phyloP scores from a whole-genome alignment of 441 rosid genomes.

The Dalechampia spathulata region DNA sequence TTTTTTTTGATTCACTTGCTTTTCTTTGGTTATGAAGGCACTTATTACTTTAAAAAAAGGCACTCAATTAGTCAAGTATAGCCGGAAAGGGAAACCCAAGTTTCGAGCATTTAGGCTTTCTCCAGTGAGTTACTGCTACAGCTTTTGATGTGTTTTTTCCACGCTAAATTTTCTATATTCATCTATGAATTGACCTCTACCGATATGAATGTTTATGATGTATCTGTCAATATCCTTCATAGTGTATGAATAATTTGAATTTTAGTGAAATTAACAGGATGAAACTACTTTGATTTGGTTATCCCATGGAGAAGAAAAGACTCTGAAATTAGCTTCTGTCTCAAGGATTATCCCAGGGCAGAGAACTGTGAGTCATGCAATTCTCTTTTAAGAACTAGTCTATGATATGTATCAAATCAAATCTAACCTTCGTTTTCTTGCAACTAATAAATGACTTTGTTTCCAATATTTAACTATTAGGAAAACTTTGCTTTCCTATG shows the following conservation, averaged over 20 bases:
- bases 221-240: conserved; percentile 14
- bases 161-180: not conserved
- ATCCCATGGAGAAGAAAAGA: conserved; percentile 68
- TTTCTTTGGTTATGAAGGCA: conserved; percentile 42
- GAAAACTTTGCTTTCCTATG: conserved; percentile 6
- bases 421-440: conserved; percentile 4
- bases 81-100: conserved; percentile 90
- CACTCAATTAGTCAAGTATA: conserved; percentile 77
- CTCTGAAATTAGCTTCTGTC: conserved; percentile 48
- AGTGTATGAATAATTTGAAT: conserved; percentile 32
- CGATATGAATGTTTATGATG: not conserved
- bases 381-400: conserved; percentile 5
- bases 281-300: conserved; percentile 69
- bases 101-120: conserved; percentile 89
- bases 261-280: conserved; percentile 58
- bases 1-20: not conserved
- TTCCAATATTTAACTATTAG: not conserved
- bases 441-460: not conserved
- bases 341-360: conserved; percentile 69
- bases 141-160: too few relatives aligned
- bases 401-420: conserved; percentile 4
- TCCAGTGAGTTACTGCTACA: conserved; percentile 44
- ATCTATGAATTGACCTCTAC: not conserved
- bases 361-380: conserved; percentile 65
- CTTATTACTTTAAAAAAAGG: conserved; percentile 74